Evolutionary conservation across 208 protist genomes (phyloP), one percentile per base, ranked within the genome.

Genomic region (Acanthamoeba castellanii): DNA sequence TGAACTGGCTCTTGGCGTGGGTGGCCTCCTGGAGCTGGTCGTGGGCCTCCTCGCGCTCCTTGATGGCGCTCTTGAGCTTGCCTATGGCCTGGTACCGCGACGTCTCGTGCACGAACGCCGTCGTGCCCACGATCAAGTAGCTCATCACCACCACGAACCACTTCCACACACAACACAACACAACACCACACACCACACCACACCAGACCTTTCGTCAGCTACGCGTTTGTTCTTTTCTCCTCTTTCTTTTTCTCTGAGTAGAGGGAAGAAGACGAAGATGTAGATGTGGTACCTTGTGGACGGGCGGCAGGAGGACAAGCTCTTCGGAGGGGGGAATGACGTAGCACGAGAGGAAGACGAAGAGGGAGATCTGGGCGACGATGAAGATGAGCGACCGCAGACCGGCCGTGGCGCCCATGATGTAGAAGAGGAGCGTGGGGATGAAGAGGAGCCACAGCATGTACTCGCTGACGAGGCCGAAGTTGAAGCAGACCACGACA

Each of bases 1-100:
- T 34, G 68, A 93, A 93, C 32, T 81, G 88, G 37, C 45, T 93
- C 45, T 93, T 93, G 61, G 88, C 88, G n/a, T 11, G 57, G 20
- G 88, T 59, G 61, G 88, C 88, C 45, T 93, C 66, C 20, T 30
- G 27, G 57, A 93, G 66, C 42, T 82, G 32, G 4, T 50, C 66
- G 88, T 93, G 34, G n/a, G 88, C 88, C 64, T 93, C 47, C 37
- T 93, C 66, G 13, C 42, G 18, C 64, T 93, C 88, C n/a, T 57
- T 93, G 25, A 93, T 34, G 11, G 64, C 88, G 16, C 25, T 59
- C 25, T 81, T 42, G 13, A 93, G 32, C 64, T 72, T 52, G 22
- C 16, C 25, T 1, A 93, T 55, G 34, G 84, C 59, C 32, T 61
- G 27, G 8, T 42, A 11, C 8, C 84, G 84, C 34, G 84, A 72